A percentile compares a stretch with the other conserved stretches of the same genome.
Evolutionary conservation across 2,329 filamentous ascomycete species (phyloP).

Genomic region (Neonectria coccinea): DNA sequence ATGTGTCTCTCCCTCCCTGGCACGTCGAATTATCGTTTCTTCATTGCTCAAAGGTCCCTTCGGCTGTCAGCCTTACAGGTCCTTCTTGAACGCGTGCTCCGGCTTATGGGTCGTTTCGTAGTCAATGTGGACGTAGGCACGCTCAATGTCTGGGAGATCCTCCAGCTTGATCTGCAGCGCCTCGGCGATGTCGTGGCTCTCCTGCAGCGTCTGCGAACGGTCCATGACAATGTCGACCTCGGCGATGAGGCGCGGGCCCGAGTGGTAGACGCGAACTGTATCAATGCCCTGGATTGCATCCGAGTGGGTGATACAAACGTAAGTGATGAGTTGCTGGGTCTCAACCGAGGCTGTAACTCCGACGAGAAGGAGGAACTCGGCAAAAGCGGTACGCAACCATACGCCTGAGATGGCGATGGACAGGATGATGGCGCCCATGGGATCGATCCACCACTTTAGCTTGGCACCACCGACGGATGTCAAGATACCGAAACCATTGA

Average conservation of each 20-base stretch:
- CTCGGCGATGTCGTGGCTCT: conserved; percentile 93
- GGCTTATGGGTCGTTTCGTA: conserved; percentile 97
- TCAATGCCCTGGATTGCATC: conserved; percentile 86
- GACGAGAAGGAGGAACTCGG: conserved; percentile 91
- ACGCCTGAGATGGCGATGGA: conserved; percentile 81
- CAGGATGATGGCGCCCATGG: conserved; percentile 87
- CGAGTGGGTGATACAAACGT: conserved; percentile 90
- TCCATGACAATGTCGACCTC: conserved; percentile 98
- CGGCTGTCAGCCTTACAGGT: conserved; percentile 55
- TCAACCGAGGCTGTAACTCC: conserved; percentile 88
- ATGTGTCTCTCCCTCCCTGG: background rate
- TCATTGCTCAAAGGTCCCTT: conserved; percentile 22
- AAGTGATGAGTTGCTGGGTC: conserved; percentile 93
- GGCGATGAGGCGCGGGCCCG: conserved; percentile 87
- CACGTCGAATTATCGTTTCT: background rate
- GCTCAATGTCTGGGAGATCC: conserved; percentile 88
- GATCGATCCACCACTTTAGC: conserved; percentile 94
- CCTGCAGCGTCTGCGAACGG: conserved; percentile 74
- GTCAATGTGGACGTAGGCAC: conserved; percentile 96
- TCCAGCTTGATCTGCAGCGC: conserved; percentile 95
- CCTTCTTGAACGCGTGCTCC: conserved; percentile 77
- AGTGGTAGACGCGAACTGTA: conserved; percentile 94
- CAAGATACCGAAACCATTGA: conserved; percentile 93
- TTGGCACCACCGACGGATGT: conserved; percentile 93
- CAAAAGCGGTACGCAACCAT: conserved; percentile 88